Conservation (phyloP, 2,329 filamentous ascomycete species). For the Epichloe brachyelytri region DNA sequence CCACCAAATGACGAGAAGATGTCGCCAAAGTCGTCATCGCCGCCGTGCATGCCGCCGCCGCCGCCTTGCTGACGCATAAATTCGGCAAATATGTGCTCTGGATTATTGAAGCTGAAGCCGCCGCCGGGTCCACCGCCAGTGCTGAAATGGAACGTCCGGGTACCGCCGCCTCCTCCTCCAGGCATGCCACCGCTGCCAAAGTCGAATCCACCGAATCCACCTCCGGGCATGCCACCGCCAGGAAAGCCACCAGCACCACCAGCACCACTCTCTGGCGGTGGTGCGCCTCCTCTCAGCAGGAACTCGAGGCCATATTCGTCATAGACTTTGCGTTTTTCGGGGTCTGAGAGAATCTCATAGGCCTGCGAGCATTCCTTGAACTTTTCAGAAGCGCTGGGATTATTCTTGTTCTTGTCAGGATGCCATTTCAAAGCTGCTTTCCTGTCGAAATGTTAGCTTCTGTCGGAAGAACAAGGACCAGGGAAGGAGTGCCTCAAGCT, state of each 20-base stretch:
- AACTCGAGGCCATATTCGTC: slow-evolving; percentile 93
- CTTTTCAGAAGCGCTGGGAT: slow-evolving; percentile 72
- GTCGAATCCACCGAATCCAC: slow-evolving; percentile 39
- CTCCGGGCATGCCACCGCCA: slow-evolving; percentile 41
- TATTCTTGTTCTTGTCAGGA: slow-evolving; percentile 96
- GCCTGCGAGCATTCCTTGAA: slow-evolving; percentile 98
- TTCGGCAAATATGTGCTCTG: slow-evolving; percentile 73
- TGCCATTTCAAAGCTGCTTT: slow-evolving; percentile 87
- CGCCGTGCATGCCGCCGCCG: slow-evolving; percentile 25
- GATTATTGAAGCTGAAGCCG: slow-evolving; percentile 73
- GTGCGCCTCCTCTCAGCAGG: slow-evolving; percentile 60
- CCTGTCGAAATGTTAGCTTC: slow-evolving; percentile 27
- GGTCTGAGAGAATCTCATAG: slow-evolving; percentile 94
- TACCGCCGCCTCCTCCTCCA: slow-evolving; percentile 29
- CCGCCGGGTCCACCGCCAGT: slow-evolving; percentile 37
- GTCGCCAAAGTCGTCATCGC: slow-evolving; percentile 36
- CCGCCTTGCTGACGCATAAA: slow-evolving; percentile 49
- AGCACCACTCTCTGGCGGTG: slow-evolving; percentile 38
- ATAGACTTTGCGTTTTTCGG: slow-evolving; percentile 91
- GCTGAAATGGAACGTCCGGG: slow-evolving; percentile 52
- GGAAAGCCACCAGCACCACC: slow-evolving; percentile 41
- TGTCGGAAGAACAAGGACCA: background rate
- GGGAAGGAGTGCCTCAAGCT: background rate
- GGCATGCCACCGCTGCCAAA: slow-evolving; percentile 34
- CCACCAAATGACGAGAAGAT: slow-evolving; percentile 41